Base-by-base conservation (phyloP, 2,329 filamentous ascomycete genomes). In the Sporothrix inflata region DNA sequence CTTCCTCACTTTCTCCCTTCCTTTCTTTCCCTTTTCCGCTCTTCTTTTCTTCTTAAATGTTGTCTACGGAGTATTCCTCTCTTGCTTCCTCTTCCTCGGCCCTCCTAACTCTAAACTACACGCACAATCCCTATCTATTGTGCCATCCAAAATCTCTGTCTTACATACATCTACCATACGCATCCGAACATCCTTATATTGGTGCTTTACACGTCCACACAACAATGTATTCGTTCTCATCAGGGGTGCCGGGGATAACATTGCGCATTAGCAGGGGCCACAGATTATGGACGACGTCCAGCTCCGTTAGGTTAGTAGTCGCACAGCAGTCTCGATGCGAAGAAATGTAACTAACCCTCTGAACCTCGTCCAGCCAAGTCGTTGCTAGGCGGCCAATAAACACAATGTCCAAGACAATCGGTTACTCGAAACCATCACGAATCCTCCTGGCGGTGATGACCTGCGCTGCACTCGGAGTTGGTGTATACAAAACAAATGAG, bases 271-370 rank as follows among this genome's bases (percentile, higher is more conserved):
- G 1, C 49, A 51, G 49, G 49, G n/a, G n/a, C 49, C 49, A 51
- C 49, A 51, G 49, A 51, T 51, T 51, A 51, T 21, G 49, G 49
- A 51, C 49, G 47, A n/a, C 16, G 49, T 51, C 49, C 49, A 51
- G n/a, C 49, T 51, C 49, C 49, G 49, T 51, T 51, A 51, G 49
- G 49, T 51, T 51, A 51, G 49, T 51, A 51, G 49, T n/a, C 49
- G 49, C 49, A 51, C n/a, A 51, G 49, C 49, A 51, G 49, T 6
- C 49, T 51, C n/a, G 19, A 51, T 24, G 49, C 16, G 49, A 51
- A 51, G 49, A 51, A 51, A 51, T 51, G 9, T 51, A 51, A 51
- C 49, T 51, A 51, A 51, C 21, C 19, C 47, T 51, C 49, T 51
- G n/a, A 51, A 51, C 49, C 16, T 51, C 49, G 49, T 24, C 19